Conservation (phyloP, 176 grass and related monocot genomes). For the Carex pumila region DNA sequence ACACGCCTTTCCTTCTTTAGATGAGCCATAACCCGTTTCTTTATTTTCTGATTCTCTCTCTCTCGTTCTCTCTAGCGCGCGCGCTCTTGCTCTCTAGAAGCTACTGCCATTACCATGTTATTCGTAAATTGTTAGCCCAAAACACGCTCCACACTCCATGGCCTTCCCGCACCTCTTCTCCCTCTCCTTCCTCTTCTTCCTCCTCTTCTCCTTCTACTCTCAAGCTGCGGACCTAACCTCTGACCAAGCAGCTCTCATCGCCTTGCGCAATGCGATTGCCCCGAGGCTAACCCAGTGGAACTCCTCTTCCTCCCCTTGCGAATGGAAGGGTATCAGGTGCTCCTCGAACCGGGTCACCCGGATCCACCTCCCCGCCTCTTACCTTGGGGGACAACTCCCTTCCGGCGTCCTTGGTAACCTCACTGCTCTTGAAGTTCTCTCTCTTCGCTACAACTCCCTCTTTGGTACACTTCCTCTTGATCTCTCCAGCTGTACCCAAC, state of each 20-base stretch:
- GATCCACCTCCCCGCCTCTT: constrained; percentile 38
- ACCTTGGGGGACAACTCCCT: constrained; percentile 33
- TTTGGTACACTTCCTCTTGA: constrained; percentile 48
- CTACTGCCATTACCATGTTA: background rate
- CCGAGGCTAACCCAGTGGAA: constrained; percentile 31
- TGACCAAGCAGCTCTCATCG: constrained; percentile 53
- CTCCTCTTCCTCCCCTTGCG: constrained; percentile 29
- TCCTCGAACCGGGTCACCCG: constrained; percentile 31
- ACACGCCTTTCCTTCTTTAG: background rate
- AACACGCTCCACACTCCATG: background rate
- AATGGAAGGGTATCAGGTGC: constrained; percentile 54
- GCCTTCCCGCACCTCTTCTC: background rate
- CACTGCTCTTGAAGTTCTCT: constrained; percentile 51
- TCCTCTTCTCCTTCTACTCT: background rate
- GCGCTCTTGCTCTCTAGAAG: background rate
- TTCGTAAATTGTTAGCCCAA: background rate
- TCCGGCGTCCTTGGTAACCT: constrained; percentile 60
- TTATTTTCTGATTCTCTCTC: background rate
- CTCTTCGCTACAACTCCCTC: constrained; percentile 58
- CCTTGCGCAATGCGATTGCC: constrained; percentile 39
- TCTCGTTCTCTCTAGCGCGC: background rate
- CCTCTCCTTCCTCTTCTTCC: background rate
- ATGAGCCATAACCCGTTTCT: background rate
- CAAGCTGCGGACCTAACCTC: constrained; percentile 22
- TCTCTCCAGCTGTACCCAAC: constrained; percentile 31